Conservation (phyloP, 1,284 basidiomycete genomes). For the Moesziomyces aphidis region DNA sequence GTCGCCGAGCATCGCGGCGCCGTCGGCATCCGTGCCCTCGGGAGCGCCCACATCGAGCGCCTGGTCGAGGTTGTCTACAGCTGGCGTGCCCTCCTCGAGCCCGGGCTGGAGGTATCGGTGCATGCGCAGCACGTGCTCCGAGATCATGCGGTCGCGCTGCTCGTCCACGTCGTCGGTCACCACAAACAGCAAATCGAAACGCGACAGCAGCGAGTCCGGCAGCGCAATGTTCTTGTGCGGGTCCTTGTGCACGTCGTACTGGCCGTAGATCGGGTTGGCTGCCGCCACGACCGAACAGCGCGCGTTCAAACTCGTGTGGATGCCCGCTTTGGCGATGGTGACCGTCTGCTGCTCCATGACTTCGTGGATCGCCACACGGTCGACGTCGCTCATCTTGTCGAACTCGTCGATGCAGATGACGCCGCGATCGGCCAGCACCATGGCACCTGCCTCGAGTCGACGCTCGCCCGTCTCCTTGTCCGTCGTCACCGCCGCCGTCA, state of each 20-base stretch:
- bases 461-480: conserved; percentile 96
- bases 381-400: conserved; percentile 99
- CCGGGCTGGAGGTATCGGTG: conserved; percentile 97
- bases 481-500: conserved; percentile 98
- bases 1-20: conserved; percentile 53
- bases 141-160: conserved; percentile 90
- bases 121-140: conserved; percentile 97
- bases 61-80: conserved; percentile 82
- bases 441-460: conserved; percentile 95
- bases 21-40: conserved; percentile 57
- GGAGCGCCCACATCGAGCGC: conserved; percentile 63
- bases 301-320: conserved; percentile 97
- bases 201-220: conserved; percentile 96
- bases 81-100: conserved; percentile 86
- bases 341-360: conserved; percentile 99
- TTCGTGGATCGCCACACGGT: conserved; percentile 99
- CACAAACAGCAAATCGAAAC: conserved; percentile 98
- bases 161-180: conserved; percentile 99
- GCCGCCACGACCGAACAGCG: conserved; percentile 97
- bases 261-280: conserved; percentile 98
- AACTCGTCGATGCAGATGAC: conserved; percentile 99
- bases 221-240: conserved; percentile 98
- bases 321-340: conserved; percentile 98
- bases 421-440: conserved; percentile 99
- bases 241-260: conserved; percentile 99